Evolutionary conservation across 352 stramenopile genomes (phyloP).

Genomic region (Globisporangium recalcitrans): DNA sequence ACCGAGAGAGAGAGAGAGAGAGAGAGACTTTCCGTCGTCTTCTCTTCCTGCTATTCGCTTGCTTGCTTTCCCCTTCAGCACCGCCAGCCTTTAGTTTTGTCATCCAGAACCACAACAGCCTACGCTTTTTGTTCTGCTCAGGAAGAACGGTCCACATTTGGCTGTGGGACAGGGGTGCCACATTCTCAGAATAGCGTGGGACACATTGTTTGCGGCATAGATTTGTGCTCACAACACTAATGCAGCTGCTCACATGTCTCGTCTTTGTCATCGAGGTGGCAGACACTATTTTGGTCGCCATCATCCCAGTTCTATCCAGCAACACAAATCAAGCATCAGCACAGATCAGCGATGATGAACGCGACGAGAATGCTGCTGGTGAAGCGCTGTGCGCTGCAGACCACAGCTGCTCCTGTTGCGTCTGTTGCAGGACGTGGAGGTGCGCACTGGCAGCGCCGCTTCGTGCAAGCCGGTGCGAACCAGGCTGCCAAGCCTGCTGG

Average conservation of each 20-base stretch:
- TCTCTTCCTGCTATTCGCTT: neutral
- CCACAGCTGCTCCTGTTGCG: neutral
- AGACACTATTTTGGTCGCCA: neutral
- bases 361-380: conserved; percentile 2
- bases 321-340: conserved; percentile 7
- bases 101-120: neutral
- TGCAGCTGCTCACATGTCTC: no score
- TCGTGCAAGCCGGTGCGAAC: neutral
- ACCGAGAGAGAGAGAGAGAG: neutral
- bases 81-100: neutral
- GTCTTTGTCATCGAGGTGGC: no score
- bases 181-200: neutral
- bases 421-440: neutral
- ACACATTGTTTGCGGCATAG: neutral
- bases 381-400: conserved; percentile 2
- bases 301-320: neutral
- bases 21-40: neutral
- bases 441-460: conserved; percentile 10
- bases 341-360: conserved; percentile 5
- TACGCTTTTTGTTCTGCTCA: neutral
- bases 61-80: neutral
- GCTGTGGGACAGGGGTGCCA: neutral
- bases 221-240: no score
- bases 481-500: conserved; percentile 2
- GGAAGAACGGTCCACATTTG: neutral